phyloP scores from a whole-genome alignment of 1,139 yeast genomes.

The Pichia sp. region DNA sequence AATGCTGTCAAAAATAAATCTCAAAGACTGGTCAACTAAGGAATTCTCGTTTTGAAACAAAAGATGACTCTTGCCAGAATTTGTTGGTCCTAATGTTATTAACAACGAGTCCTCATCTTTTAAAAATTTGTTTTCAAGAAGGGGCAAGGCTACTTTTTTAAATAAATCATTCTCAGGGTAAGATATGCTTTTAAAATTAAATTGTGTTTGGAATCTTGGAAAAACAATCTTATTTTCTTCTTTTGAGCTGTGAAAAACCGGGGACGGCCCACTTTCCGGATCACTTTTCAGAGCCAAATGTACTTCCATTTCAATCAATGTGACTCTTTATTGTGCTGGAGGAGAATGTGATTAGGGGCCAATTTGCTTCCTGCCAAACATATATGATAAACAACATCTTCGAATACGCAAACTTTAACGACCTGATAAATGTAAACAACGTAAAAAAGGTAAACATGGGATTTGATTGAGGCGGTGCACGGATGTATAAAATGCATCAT shows the following conservation, averaged over 20 bases:
- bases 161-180: conserved; percentile 16
- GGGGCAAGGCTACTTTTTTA: conserved; percentile 20
- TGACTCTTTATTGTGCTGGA: too few species aligned
- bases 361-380: not conserved
- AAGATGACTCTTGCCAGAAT: conserved; percentile 42
- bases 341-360: too few species aligned
- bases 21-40: conserved; percentile 20
- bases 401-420: too few species aligned
- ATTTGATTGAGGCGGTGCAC: not conserved
- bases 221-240: conserved; percentile 24
- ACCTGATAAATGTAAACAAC: not conserved
- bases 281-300: conserved; percentile 25
- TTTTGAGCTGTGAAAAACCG: conserved; percentile 14
- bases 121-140: conserved; percentile 24
- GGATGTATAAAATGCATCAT: not conserved
- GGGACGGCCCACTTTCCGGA: conserved; percentile 2
- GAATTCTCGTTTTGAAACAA: conserved; percentile 27
- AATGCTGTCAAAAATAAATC: conserved; percentile 20
- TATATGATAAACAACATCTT: not conserved
- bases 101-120: conserved; percentile 39
- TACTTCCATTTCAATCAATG: conserved; percentile 23
- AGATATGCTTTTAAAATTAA: conserved; percentile 27
- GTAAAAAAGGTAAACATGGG: not conserved
- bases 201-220: conserved; percentile 23
- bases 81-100: conserved; percentile 49